These are phyloP conservation scores for Taphrina pruni DNA, from an alignment of 1,139 yeast genomes.

Conservation along the genomic window DNA sequence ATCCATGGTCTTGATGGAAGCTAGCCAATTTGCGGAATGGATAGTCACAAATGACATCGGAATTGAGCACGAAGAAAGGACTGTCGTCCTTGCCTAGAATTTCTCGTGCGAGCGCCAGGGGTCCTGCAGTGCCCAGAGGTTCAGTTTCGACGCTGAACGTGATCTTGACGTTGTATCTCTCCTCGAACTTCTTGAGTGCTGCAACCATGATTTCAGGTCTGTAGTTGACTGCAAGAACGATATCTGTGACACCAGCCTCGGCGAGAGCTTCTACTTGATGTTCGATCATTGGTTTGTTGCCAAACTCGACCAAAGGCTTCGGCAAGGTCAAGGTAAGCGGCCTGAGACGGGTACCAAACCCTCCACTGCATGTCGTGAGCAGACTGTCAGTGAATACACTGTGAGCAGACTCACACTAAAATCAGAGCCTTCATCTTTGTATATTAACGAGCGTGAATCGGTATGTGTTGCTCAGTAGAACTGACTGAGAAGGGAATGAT, in stretches of 20 bases:
- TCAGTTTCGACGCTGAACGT: conserved; percentile 99
- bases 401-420: conserved; percentile 24
- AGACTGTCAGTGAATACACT: not conserved
- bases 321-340: conserved; percentile 96
- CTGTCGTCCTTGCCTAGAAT: conserved; percentile 91
- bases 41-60: conserved; percentile 98
- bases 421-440: conserved; percentile 40
- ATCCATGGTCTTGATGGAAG: conserved; percentile 96
- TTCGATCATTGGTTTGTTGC: conserved; percentile 83
- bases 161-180: conserved; percentile 90
- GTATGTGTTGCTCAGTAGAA: conserved; percentile 12
- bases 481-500: not conserved
- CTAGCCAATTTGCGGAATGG: conserved; percentile 91
- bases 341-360: conserved; percentile 98
- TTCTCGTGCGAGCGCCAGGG: conserved; percentile 94
- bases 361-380: conserved; percentile 33
- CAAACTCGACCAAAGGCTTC: conserved; percentile 98
- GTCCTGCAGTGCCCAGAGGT: conserved; percentile 99
- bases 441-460: conserved; percentile 1
- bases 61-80: conserved; percentile 96
- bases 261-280: conserved; percentile 99
- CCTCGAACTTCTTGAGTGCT: conserved; percentile 89
- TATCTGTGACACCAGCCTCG: conserved; percentile 97
- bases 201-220: conserved; percentile 99
- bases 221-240: conserved; percentile 97